Evolutionary conservation across 768 basidiomycete species (phyloP).

Genomic region (Tricholoma sp.): DNA sequence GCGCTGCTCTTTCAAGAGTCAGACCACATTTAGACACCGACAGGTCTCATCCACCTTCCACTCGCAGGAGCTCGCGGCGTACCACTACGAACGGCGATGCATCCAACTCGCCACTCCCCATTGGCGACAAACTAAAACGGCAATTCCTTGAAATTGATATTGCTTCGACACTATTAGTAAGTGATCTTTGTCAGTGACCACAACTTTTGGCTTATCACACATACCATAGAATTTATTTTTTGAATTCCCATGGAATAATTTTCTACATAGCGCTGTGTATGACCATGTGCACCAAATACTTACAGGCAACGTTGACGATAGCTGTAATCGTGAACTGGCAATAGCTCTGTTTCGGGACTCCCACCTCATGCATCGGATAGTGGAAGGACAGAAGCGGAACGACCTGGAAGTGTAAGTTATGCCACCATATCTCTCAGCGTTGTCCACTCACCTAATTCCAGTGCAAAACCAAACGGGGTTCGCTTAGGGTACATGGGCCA

Average conservation of each 20-base stretch:
- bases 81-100: constrained; percentile 28
- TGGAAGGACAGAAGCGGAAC: constrained; percentile 80
- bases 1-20: constrained; percentile 19
- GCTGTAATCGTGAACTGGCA: constrained; percentile 80
- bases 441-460: constrained; percentile 18
- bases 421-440: no score
- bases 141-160: constrained; percentile 73
- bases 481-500: constrained; percentile 97
- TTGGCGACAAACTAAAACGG: constrained; percentile 80
- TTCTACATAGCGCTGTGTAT: constrained; percentile 93
- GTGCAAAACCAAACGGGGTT: constrained; percentile 68
- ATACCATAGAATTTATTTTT: constrained; percentile 82
- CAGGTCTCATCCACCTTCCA: constrained; percentile 17
- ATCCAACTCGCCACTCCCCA: constrained; percentile 38
- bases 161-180: constrained; percentile 70
- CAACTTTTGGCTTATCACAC: background rate
- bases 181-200: constrained; percentile 20
- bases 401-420: constrained; percentile 62
- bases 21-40: constrained; percentile 12
- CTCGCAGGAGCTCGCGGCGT: constrained; percentile 50
- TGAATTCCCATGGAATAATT: constrained; percentile 96
- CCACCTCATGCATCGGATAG: constrained; percentile 75
- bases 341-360: constrained; percentile 86
- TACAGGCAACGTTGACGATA: constrained; percentile 79
- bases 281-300: constrained; percentile 94